Conservation (phyloP, 306 rosid species). For the Carpinus viminea region DNA sequence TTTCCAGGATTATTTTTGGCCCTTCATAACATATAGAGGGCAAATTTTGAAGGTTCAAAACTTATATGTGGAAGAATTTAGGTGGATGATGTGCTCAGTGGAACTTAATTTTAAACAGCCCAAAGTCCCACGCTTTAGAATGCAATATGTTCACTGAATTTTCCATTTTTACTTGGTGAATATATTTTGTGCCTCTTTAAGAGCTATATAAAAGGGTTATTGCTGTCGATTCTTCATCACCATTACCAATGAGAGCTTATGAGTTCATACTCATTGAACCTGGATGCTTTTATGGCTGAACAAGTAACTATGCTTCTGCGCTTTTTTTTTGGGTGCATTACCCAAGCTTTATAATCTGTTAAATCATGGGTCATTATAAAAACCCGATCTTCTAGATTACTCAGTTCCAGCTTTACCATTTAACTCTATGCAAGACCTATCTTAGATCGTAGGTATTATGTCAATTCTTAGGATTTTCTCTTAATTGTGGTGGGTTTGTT, state of each 20-base stretch:
- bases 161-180: slow-evolving; percentile 1
- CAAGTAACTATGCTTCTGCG: background rate
- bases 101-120: background rate
- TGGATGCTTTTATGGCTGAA: background rate
- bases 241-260: background rate
- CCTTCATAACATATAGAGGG: background rate
- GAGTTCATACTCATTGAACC: background rate
- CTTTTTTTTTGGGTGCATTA: background rate
- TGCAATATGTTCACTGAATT: background rate
- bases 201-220: background rate
- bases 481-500: background rate
- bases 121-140: background rate
- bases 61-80: background rate
- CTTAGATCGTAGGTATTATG: background rate
- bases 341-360: background rate
- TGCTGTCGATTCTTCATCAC: background rate
- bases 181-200: slow-evolving; percentile 1
- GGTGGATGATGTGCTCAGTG: background rate
- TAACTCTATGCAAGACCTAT: background rate
- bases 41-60: background rate
- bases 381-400: background rate
- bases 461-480: background rate
- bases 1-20: background rate
- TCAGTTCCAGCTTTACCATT: background rate
- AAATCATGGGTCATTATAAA: background rate